These are phyloP conservation scores for Lichenothelia convexa DNA, from an alignment of 495 filamentous ascomycete genomes.

Conservation along the genomic window DNA sequence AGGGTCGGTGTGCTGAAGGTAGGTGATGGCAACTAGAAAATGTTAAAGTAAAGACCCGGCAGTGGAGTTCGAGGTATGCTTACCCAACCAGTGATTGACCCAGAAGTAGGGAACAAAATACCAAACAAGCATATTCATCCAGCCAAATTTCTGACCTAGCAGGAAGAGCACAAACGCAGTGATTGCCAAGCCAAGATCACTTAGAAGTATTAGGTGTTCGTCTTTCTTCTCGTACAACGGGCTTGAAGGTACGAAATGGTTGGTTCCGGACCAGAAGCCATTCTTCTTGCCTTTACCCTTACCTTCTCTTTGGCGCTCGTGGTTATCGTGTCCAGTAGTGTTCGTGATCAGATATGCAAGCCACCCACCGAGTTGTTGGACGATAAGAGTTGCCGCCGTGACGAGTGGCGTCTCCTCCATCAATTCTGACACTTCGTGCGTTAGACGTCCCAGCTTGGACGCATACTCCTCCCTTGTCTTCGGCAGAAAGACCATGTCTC, in stretches of 20 bases:
- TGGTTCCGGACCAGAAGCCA: slow-evolving; percentile 57
- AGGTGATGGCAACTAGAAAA: slow-evolving; percentile 37
- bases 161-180: slow-evolving; percentile 14
- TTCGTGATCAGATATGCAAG: slow-evolving; percentile 70
- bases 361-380: slow-evolving; percentile 85
- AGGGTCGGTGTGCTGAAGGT: slow-evolving; percentile 80
- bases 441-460: slow-evolving; percentile 43
- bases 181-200: slow-evolving; percentile 37
- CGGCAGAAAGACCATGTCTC: slow-evolving; percentile 95
- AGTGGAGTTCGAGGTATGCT: slow-evolving; percentile 13
- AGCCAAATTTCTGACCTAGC: slow-evolving; percentile 50
- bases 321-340: slow-evolving; percentile 86
- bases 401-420: slow-evolving; percentile 86
- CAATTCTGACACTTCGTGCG: slow-evolving; percentile 69
- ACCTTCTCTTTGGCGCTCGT: slow-evolving; percentile 62
- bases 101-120: slow-evolving; percentile 89
- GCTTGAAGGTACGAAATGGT: slow-evolving; percentile 80
- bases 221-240: slow-evolving; percentile 88
- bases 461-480: slow-evolving; percentile 64
- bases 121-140: slow-evolving; percentile 75
- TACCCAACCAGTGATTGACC: slow-evolving; percentile 96
- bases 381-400: slow-evolving; percentile 50
- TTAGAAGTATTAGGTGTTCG: slow-evolving; percentile 46
- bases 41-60: slow-evolving; percentile 2
- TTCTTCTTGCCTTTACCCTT: slow-evolving; percentile 60